Base-by-base conservation (phyloP, 129 eudicot genomes). In the Tanacetum coccineum region DNA sequence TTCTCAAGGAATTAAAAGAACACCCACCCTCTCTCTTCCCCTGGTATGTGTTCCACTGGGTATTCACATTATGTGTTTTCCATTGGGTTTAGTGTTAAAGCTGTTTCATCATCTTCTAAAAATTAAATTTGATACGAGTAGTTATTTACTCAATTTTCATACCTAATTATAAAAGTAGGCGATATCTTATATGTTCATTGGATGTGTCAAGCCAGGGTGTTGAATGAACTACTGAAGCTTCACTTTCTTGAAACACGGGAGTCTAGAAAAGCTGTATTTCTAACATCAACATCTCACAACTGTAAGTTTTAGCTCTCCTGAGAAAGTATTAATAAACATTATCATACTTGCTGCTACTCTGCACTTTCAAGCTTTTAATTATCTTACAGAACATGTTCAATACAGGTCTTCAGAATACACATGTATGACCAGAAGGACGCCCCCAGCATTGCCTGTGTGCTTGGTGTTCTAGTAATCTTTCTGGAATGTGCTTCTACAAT, bases 401-500 rank as follows among this genome's bases (percentile, higher is more conserved):
- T 20, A 59, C 85, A 94, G 99, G 99, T 94, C 74, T 94, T 94
- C 78, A 82, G 70, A 89, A 94, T 74, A 94, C 99, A n/a, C 66
- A 94, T 94, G 99, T 94, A 89, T 89, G 97, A 60, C 99, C 99
- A 15, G 99, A 94, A 79, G 99, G 99, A 56, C 96, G 99, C 52
- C 99, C 99, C 22, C 99, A 94, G 74, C 99, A 94, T 79, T 94
- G 99, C n/a, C 73, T 94, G 99, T 82, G 95, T 97, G 99, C 96
- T 94, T 62, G 95, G 99, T 78, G 90, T 94, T 83, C 99, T 48
- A 94, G 99, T 71, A 89, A 97, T n/a, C 77, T 94, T 94, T 55
- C 95, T 95, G 2, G 97, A 94, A 76, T 89, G 99, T 89, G 97
- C 97, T 62, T 94, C 95, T 67, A 73, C 83, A 47, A 80, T 89